Evolutionary conservation across 805 yeast species (phyloP), one percentile per base, ranked within the genome.

Genomic region (Torulaspora quercuum): DNA sequence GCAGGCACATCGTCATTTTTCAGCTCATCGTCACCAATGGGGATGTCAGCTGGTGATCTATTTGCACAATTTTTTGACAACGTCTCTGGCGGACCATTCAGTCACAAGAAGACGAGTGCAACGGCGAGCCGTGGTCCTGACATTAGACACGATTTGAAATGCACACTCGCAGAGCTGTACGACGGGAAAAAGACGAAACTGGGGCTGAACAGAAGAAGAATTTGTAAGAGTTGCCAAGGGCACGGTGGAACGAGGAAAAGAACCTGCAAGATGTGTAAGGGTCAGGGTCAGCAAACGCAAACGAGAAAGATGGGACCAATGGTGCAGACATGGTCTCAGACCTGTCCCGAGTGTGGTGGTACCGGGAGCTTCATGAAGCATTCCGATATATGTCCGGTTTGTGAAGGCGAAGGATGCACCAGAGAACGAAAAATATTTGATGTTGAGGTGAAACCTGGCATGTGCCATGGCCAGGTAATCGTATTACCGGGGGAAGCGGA

Each of bases 401-500:
- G 78, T 67, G 36, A 63, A 44, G 73, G 78, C 0, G 41, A 50
- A 7, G 78, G 76, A 12, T 70, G 67, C 41, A 46, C 66, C 11
- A 66, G 70, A 40, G 73, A 65, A 28, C 65, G 72, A 21, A 74
- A 73, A 41, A 66, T 79, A 7, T 57, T 81, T 19, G 68, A 70
- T 31, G 68, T 80, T 6, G 61, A 61, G n/a, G 64, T 80, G 2
- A 68, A 70, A 11, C 76, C 78, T 3, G 89, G 89, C 2, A 64
- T 76, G 25, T 59, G 61, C 26, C 55, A 71, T 33, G 78, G 79
- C 0, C 77, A 76, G 42, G 59, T 64, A 29, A 68, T 79, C 12
- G 62, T 76, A 1, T 59, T 79, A 13, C 62, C 69, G n/a, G 75
- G 78, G 5, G 79, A 75, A 48, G 84, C 80, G 0, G 88, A 82